Evolutionary conservation across 306 rosid species (phyloP).

Genomic region (barrel medic (Medicago truncatula)): DNA sequence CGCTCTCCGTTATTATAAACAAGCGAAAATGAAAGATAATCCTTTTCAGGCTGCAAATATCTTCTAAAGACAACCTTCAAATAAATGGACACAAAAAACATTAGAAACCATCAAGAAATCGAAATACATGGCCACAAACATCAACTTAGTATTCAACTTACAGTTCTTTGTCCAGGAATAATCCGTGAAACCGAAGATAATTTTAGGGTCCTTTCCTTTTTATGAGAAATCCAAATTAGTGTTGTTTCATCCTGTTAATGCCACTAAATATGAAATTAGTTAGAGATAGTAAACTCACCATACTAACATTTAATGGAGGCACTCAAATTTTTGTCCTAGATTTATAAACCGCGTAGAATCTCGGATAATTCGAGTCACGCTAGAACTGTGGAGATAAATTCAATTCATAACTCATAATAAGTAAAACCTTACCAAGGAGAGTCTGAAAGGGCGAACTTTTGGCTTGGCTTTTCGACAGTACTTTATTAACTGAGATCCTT

Average conservation of each 20-base stretch:
- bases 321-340: neutral
- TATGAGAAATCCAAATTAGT: constrained; percentile 74
- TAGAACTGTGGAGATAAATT: neutral
- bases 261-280: constrained; percentile 56
- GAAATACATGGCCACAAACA: constrained; percentile 4
- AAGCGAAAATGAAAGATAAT: constrained; percentile 82
- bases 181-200: constrained; percentile 60
- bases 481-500: constrained; percentile 73
- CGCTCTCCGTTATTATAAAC: constrained; percentile 68
- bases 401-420: constrained; percentile 2
- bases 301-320: neutral
- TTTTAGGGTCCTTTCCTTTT: constrained; percentile 72
- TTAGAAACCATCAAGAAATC: neutral
- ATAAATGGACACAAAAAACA: constrained; percentile 16
- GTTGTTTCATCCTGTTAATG: constrained; percentile 82
- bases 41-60: constrained; percentile 77
- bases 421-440: constrained; percentile 66
- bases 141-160: constrained; percentile 53
- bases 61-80: constrained; percentile 81
- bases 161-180: constrained; percentile 88
- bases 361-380: neutral
- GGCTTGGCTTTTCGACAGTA: constrained; percentile 81
- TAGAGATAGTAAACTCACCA: constrained; percentile 42
- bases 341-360: neutral
- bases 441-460: constrained; percentile 76